Evolutionary conservation across 179 eudicot genomes (phyloP).

Genomic region (Gypsophila paniculata): DNA sequence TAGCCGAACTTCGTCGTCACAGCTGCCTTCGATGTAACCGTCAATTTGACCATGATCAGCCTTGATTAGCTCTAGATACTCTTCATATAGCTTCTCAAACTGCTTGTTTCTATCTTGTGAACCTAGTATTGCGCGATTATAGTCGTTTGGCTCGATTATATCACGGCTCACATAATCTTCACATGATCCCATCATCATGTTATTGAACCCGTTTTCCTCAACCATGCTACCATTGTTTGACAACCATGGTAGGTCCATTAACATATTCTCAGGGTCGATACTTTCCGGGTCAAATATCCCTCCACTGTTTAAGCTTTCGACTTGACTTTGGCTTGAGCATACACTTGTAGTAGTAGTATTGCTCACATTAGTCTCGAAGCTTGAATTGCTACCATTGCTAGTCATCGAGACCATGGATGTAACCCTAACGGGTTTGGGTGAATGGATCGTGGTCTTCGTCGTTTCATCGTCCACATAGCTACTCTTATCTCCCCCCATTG

Average conservation of each 20-base stretch:
- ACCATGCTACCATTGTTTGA: constrained; percentile 4
- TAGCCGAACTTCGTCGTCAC: constrained; percentile 25
- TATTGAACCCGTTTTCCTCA: constrained; percentile 21
- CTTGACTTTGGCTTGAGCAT: constrained; percentile 27
- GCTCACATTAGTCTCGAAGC: constrained; percentile 35
- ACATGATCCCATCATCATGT: constrained; percentile 29
- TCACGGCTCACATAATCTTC: constrained; percentile 22
- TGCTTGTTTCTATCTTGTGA: constrained; percentile 13
- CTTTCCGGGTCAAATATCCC: constrained; percentile 14
- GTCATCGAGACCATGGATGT: constrained; percentile 30
- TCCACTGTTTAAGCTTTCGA: constrained; percentile 10
- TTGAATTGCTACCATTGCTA: constrained; percentile 32
- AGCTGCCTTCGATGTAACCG: constrained; percentile 9
- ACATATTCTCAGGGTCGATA: constrained; percentile 9
- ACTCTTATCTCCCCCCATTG: neutral
- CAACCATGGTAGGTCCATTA: constrained; percentile 28
- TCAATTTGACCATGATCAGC: constrained; percentile 22
- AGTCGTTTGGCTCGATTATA: constrained; percentile 11
- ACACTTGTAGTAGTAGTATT: constrained; percentile 23
- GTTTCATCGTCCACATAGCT: neutral
- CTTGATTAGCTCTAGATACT: constrained; percentile 37
- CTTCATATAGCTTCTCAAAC: constrained; percentile 42
- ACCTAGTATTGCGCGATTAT: neutral
- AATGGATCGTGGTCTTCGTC: constrained; percentile 33
- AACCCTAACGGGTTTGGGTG: constrained; percentile 44